Conservation (phyloP, 345 rosid genomes). For the Reutealis trisperma region DNA sequence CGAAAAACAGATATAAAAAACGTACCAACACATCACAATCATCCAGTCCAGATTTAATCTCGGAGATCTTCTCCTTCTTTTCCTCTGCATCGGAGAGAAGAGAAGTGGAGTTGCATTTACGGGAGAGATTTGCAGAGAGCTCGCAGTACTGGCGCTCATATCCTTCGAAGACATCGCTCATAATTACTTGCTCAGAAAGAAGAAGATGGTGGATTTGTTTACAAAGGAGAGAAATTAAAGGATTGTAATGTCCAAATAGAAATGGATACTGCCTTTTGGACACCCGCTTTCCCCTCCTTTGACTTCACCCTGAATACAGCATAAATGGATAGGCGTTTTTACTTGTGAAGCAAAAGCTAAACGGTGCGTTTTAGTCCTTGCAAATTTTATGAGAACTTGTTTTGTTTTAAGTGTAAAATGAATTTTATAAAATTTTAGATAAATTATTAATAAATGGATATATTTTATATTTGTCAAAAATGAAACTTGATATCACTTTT, state of each 20-base stretch:
- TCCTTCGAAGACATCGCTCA: slow-evolving; percentile 87
- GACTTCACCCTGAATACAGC: neutral
- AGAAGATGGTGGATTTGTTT: neutral
- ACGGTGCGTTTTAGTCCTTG: neutral
- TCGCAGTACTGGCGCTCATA: slow-evolving; percentile 95
- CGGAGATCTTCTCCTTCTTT: slow-evolving; percentile 51
- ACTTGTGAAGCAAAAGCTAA: neutral
- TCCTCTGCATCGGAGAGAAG: slow-evolving; percentile 61
- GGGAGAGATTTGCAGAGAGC: slow-evolving; percentile 79
- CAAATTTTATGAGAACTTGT: too few relatives aligned
- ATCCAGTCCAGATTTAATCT: slow-evolving; percentile 72
- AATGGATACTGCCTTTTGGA: neutral
- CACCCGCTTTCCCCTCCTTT: neutral
- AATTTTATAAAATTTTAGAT: too few relatives aligned
- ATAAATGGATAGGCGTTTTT: too few relatives aligned
- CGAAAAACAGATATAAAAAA: neutral
- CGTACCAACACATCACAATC: slow-evolving; percentile 84
- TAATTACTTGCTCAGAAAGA: slow-evolving; percentile 6
- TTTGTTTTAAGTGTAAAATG: too few relatives aligned
- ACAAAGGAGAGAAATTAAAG: too few relatives aligned
- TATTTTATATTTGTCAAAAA: too few relatives aligned
- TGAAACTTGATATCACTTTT: too few relatives aligned
- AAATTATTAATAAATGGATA: too few relatives aligned
- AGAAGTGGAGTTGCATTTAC: slow-evolving; percentile 67
- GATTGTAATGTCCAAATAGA: neutral